These are phyloP conservation scores for Aspergillus clavatus DNA, from an alignment of 2,329 filamentous ascomycete genomes.

Conservation along the genomic window DNA sequence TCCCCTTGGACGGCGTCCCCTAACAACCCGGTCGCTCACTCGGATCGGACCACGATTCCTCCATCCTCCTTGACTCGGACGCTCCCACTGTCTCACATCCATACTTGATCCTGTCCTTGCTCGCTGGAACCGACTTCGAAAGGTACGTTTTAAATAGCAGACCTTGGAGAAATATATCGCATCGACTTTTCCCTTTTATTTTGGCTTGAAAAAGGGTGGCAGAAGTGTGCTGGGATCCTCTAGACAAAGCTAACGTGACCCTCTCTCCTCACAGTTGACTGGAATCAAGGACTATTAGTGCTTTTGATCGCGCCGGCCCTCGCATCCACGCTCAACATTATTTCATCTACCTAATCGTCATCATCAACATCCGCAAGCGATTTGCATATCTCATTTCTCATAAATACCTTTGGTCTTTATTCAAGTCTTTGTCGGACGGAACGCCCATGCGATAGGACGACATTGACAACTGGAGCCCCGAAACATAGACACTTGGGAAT, in stretches of 20 bases:
- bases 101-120: constrained; percentile 10
- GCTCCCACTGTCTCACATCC: constrained; percentile 17
- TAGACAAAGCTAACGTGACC: constrained; percentile 31
- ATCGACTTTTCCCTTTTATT: constrained; percentile 4
- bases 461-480: constrained; percentile 6
- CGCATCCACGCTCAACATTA: neutral
- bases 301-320: constrained; percentile 8
- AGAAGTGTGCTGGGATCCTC: constrained; percentile 16
- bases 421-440: constrained; percentile 4
- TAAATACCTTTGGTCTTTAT: neutral
- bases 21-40: constrained; percentile 26
- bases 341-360: neutral
- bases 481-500: constrained; percentile 10
- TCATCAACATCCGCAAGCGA: neutral
- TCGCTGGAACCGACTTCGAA: too few species aligned
- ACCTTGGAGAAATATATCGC: neutral
- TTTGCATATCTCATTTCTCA: neutral
- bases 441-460: constrained; percentile 15
- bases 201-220: neutral
- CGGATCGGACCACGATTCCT: constrained; percentile 25
- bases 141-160: too few species aligned
- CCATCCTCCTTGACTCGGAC: constrained; percentile 28
- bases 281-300: constrained; percentile 6
- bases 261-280: constrained; percentile 18
- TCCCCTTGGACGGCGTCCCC: constrained; percentile 21